These are phyloP conservation scores for Rhodotorula sp. DNA, from an alignment of 1,284 basidiomycete species.

Conservation along the genomic window DNA sequence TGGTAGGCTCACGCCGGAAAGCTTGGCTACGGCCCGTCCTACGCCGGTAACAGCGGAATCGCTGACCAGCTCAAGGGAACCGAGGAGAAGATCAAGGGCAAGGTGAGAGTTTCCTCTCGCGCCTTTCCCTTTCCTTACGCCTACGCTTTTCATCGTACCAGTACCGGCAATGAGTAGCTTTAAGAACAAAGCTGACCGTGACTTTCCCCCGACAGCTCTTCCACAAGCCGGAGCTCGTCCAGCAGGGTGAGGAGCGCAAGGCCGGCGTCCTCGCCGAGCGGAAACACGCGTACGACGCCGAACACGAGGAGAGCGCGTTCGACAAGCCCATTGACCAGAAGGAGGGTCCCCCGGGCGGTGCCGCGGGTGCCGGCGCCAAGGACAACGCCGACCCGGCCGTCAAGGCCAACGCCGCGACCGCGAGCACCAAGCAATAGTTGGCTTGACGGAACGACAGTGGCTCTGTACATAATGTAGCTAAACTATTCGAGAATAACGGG, in stretches of 20 bases:
- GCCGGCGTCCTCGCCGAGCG: conserved; percentile 15
- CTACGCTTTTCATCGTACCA: not conserved
- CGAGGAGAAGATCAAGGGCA: conserved; percentile 30
- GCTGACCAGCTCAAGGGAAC: conserved; percentile 23
- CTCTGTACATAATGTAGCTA: not conserved
- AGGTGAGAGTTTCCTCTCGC: conserved; percentile 4
- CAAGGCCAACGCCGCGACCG: conserved; percentile 8
- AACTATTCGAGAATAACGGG: not conserved
- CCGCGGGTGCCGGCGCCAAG: conserved; percentile 4
- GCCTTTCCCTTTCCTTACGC: too few relatives aligned
- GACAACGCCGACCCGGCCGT: not conserved
- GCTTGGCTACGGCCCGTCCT: conserved; percentile 21
- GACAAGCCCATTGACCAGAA: conserved; percentile 2
- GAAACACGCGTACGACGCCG: conserved; percentile 10
- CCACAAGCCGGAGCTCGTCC: conserved; percentile 22
- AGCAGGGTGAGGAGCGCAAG: conserved; percentile 25
- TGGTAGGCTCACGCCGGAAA: conserved; percentile 11
- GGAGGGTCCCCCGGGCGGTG: conserved; percentile 4
- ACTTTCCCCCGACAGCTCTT: conserved; percentile 5
- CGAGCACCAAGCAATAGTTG: conserved; percentile 3
- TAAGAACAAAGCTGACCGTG: too few relatives aligned
- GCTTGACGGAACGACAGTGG: not conserved
- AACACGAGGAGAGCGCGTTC: conserved; percentile 23
- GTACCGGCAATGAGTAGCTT: too few relatives aligned
- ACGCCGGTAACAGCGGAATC: conserved; percentile 14